Base-by-base conservation (phyloP, 257 asterid genomes). In the Solanum commersonii region DNA sequence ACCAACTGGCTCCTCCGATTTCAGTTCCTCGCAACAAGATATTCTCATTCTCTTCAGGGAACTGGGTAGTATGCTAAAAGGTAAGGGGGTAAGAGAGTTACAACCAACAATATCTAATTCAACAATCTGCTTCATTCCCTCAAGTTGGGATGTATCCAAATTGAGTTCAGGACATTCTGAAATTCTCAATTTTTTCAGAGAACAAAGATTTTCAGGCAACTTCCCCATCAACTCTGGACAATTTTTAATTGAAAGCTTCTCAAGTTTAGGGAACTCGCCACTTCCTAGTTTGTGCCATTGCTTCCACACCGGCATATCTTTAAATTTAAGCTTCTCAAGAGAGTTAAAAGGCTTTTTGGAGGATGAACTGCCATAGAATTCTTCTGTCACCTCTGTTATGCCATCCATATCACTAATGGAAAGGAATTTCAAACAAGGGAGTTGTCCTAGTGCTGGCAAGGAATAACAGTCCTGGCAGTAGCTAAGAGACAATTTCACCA, bases 41-140 rank as follows among this genome's bases (percentile, higher is more conserved):
- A 60, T 49, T 1, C 0, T 0, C 0, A 74, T 33, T 25, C 0
- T 14, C 18, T 56, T 87, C 29, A 74, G 3, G 3, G 85, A 0
- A 52, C 18, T n/a, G 0, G 77, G 42, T 0, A 87, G 63, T n/a
- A 16, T 6, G 34, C 35, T n/a, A 2, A 33, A 4, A 16, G 31
- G 84, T 15, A 56, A 56, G 31, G 85, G 2, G 27, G 34, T 5
- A n/a, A 74, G 52, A 14, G 34, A 11, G 8, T 13, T 0, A 25
- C 89, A 87, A 27, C 3, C 0, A 3, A 0, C 0, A 3, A 87
- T 60, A 6, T 0, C 0, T 76, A 76, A 23, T 76, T 38, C 34
- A 23, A 5, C 23, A 10, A 76, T 76, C 56, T 38, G 56, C 20
- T 38, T 76, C 59, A 76, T 76, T 76, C 59, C 23, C 34, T 37